Evolutionary conservation across 768 basidiomycete species (phyloP).

Genomic region (Xerocomellus dryophilus): DNA sequence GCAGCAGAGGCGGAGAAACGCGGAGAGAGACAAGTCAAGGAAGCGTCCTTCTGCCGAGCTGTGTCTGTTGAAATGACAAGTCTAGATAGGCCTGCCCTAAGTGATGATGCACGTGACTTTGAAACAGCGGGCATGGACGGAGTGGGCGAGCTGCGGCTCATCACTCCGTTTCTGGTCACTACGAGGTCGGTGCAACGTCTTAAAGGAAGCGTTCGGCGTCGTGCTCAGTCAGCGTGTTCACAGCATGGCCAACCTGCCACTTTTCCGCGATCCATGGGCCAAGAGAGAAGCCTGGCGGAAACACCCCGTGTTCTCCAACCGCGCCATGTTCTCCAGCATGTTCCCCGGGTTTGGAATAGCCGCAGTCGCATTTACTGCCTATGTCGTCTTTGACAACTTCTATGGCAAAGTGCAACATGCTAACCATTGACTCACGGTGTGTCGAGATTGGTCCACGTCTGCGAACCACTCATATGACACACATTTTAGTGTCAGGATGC

Average conservation of each 20-base stretch:
- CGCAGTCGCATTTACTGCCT: slow-evolving; percentile 86
- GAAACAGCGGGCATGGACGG: not conserved
- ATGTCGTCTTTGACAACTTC: slow-evolving; percentile 82
- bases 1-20: slow-evolving; percentile 23
- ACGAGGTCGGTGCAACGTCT: slow-evolving; percentile 18
- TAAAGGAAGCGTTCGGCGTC: not conserved
- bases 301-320: slow-evolving; percentile 82
- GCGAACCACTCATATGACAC: not conserved
- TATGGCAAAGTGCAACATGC: slow-evolving; percentile 40
- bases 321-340: slow-evolving; percentile 83
- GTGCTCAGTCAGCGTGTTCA: slow-evolving; percentile 10
- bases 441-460: slow-evolving; percentile 1
- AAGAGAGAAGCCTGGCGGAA: slow-evolving; percentile 92
- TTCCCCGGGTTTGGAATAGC: slow-evolving; percentile 97
- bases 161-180: slow-evolving; percentile 10
- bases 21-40: slow-evolving; percentile 31
- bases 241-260: slow-evolving; percentile 61
- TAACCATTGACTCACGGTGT: slow-evolving; percentile 17
- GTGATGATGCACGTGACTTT: slow-evolving; percentile 25
- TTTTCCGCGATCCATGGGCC: slow-evolving; percentile 93
- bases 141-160: not conserved
- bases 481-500: not conserved
- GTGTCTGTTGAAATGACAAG: slow-evolving; percentile 36
- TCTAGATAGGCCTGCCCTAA: slow-evolving; percentile 59
- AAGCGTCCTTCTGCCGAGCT: slow-evolving; percentile 23